Evolutionary conservation across 371 early-diverging fungal species (phyloP), one percentile per base, ranked within the genome.

Genomic region (Mucor lusitanicus): DNA sequence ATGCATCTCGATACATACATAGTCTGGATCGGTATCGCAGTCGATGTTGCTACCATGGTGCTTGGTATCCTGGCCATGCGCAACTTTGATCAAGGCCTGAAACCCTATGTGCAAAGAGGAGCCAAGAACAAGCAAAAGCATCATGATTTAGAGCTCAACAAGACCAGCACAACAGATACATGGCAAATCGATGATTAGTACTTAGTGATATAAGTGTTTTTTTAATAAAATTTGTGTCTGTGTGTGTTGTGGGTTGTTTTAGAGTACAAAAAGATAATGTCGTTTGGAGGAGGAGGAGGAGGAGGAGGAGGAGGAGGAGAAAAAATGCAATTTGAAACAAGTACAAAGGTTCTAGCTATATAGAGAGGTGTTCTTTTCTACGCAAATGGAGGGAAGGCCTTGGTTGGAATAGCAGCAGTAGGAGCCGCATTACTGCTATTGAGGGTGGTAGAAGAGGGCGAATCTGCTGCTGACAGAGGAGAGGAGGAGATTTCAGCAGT

Each of bases 71-170:
- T 78, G 1, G 73, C 79, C 40, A 78, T 84, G 80, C 63, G 64
- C n/a, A 81, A 80, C 46, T 84, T 84, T 69, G 75, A 70, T n/a
- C 59, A 74, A 40, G 84, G 84, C 15, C 66, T 84, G 30, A 3
- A 77, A 73, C 33, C 72, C 53, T 48, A 68, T 70, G 28, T 65
- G 71, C 54, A 81, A 70, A 33, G 64, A 63, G 67, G 71, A 61
- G 25, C 74, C 65, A 59, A 72, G 61, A 74, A 72, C 56, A 61
- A 84, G 68, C 40, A 71, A 63, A 72, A 61, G 21, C 59, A 57
- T 32, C 32, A 73, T 59, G 80, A 83, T 44, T 23, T 65, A 7
- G 83, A 83, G 55, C 63, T 83, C 64, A 71, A 70, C 64, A 73
- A 78, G n/a, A 69, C 68, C 17, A 67, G 70, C 27, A 68, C 65